Evolutionary conservation across 495 filamentous ascomycete species (phyloP), one percentile per base, ranked within the genome.

Genomic region (Jackrogersella multiformis): DNA sequence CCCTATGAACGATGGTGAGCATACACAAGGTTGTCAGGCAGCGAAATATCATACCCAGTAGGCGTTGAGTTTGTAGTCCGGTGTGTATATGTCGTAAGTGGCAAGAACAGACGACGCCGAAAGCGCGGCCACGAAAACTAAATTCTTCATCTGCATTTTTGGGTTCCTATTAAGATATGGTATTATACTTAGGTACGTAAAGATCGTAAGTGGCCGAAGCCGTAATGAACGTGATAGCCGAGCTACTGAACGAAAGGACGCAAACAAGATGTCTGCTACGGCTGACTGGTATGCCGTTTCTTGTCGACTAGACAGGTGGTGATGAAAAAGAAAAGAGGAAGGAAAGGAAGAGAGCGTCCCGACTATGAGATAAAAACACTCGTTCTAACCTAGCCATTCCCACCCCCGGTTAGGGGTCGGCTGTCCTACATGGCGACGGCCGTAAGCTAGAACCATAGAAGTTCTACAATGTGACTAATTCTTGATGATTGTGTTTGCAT

Each of bases 241-340:
- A 71, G 65, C 54, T 73, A 71, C 60, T 68, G 69, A 80, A 80
- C 54, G 79, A 81, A 74, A 77, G 79, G 78, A 81, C 79, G 79
- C 78, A 81, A 78, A 80, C 79, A 70, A 74, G 71, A 72, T 44
- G 77, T 75, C 66, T 77, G 76, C 77, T 66, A 76, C 76, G 73
- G 75, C 75, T 73, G 63, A 67, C 76, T 63, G 68, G 56, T 70
- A 74, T 65, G 77, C 71, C 77, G 76, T 70, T 69, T 78, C 32
- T 74, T 73, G 70, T 74, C 76, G 68, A 75, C 63, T 78, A 69
- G 66, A 72, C 66, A 32, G 56, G 53, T 69, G 45, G 60, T 67
- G 58, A 64, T 68, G 63, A 55, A 30, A 9, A 52, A 56, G 61
- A 68, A 52, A 39, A 32, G n/a, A 60, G 15, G 53, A 49, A 68